Evolutionary conservation across 1,284 basidiomycete genomes (phyloP), one percentile per base, ranked within the genome.

Genomic region (Coniferiporia sulphurascens): DNA sequence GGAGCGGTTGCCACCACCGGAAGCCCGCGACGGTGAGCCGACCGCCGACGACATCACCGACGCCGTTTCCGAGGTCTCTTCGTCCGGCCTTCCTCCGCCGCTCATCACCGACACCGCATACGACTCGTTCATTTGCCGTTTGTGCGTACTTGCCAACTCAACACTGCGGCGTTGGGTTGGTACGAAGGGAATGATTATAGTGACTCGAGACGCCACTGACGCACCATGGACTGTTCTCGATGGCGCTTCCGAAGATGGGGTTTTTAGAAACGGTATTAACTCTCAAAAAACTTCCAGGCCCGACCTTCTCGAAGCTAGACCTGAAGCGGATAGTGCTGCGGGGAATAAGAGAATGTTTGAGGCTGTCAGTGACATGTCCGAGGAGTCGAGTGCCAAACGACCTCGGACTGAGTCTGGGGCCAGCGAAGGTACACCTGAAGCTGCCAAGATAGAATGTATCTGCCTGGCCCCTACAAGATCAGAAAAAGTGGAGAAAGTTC

Each of bases 111-210:
- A 80, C 4, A 74, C 74, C 17, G 81, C 86, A 66, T 92, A 91
- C 67, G 87, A 91, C 48, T 74, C 81, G 35, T 81, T 92, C 64
- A 72, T 91, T 9, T 92, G 90, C 70, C 77, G 78, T 35, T 66
- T 74, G 21, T 92, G 89, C 68, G 87, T 86, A 13, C 71, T 70
- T 17, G 70, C 73, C 45, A 83, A 81, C 58, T 72, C 76, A 34
- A 76, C 76, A n/a, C 70, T 91, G 12, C 72, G 73, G 61, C 76
- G 78, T 52, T 85, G 80, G 68, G 87, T 86, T 9, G 89, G 89
- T 22, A 85, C 85, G 0, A 72, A 74, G 48, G 87, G 86, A 1
- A 74, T 73, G 17, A 75, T 83, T 45, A 85, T 90, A 78, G 81
- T 91, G 48, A 72, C 82, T 35, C 82, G 85, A 48, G 75, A 81